Conservation (phyloP, 495 filamentous ascomycete species). For the Penicillium ochrochloron region DNA sequence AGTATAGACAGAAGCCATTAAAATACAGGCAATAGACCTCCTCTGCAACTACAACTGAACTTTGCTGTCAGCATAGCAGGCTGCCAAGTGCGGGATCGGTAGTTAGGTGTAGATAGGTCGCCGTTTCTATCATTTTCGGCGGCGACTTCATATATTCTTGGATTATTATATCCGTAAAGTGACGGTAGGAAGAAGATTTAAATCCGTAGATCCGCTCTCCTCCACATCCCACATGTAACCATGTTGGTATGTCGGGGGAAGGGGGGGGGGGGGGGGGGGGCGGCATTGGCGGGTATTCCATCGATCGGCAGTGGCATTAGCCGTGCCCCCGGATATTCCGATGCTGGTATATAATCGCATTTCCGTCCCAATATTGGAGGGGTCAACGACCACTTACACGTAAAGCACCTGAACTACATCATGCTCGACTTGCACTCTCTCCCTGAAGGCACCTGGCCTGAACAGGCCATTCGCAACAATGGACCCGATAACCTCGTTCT, state of each 20-base stretch:
- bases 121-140: no score
- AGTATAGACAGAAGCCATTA: background rate
- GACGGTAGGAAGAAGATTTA: background rate
- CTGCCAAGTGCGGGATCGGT: no score
- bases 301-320: slow-evolving; percentile 24
- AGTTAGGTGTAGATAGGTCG: no score
- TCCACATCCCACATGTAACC: background rate
- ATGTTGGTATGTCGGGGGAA: background rate
- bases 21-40: background rate
- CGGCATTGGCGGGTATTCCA: slow-evolving; percentile 1
- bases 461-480: slow-evolving; percentile 58
- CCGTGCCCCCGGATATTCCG: slow-evolving; percentile 12
- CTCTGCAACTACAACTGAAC: no score
- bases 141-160: no score
- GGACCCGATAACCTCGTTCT: slow-evolving; percentile 51
- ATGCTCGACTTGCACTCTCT: slow-evolving; percentile 39
- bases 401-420: background rate
- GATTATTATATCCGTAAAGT: background rate
- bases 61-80: no score
- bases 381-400: background rate
- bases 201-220: background rate
- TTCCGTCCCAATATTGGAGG: background rate
- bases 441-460: slow-evolving; percentile 33
- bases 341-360: background rate
- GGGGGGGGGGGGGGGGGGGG: no score